phyloP scores from a whole-genome alignment of 106 monocot genomes.

The Acanthochlamys bracteata region DNA sequence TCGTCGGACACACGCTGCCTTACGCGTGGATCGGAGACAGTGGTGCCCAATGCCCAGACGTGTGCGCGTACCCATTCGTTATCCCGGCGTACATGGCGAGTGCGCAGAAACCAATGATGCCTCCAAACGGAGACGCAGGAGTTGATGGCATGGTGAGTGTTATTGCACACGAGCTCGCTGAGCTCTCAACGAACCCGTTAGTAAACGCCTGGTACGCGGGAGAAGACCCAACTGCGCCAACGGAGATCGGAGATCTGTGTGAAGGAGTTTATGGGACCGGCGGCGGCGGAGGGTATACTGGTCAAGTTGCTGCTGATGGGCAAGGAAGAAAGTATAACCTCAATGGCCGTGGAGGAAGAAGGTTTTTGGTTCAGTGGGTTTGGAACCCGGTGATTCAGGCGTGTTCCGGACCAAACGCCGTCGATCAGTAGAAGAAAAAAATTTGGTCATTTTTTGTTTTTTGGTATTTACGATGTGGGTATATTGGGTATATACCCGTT shows the following conservation, averaged over 20 bases:
- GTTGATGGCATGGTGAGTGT: conserved; percentile 74
- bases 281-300: conserved; percentile 67
- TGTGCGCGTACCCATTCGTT: conserved; percentile 76
- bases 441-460: not conserved
- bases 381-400: conserved; percentile 49
- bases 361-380: conserved; percentile 69
- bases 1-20: conserved; percentile 68
- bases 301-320: conserved; percentile 35
- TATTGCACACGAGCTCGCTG: conserved; percentile 66
- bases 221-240: conserved; percentile 66
- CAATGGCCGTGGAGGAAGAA: conserved; percentile 41
- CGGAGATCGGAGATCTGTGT: conserved; percentile 74
- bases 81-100: conserved; percentile 53
- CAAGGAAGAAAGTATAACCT: conserved; percentile 42
- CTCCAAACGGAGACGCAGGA: conserved; percentile 59
- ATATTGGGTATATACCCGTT: too few relatives aligned
- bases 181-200: conserved; percentile 64
- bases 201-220: conserved; percentile 84
- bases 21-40: conserved; percentile 72
- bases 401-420: conserved; percentile 55
- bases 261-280: conserved; percentile 67
- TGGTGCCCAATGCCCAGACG: conserved; percentile 58
- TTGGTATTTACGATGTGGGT: too few relatives aligned
- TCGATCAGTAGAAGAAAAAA: conserved; percentile 12
- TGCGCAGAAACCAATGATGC: conserved; percentile 23